phyloP scores from a whole-genome alignment of 2,329 filamentous ascomycete genomes.

The Cercospora citrullina region DNA sequence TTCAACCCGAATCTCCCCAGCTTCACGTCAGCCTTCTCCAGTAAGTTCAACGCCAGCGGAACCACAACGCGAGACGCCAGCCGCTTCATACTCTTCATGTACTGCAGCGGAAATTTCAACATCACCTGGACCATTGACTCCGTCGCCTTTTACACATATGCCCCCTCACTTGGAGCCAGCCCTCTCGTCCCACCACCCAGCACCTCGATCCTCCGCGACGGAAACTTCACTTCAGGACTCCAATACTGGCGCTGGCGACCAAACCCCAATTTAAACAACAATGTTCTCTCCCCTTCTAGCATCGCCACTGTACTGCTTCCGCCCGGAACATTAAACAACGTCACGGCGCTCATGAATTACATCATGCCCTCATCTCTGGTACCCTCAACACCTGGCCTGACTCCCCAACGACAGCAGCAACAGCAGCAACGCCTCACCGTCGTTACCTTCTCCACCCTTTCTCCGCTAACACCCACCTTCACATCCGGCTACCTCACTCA shows the following conservation, averaged over 20 bases:
- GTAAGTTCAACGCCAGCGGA: constrained; percentile 9
- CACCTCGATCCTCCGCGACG: not conserved
- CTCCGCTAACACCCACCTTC: not conserved
- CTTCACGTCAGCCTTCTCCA: not conserved
- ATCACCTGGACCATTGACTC: constrained; percentile 6
- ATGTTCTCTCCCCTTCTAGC: not conserved
- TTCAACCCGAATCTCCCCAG: not conserved
- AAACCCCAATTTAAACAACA: not conserved
- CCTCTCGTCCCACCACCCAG: not conserved
- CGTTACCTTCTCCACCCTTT: constrained; percentile 1
- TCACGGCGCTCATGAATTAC: not conserved
- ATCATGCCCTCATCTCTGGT: not conserved
- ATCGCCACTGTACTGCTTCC: not conserved
- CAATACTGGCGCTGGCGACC: not conserved
- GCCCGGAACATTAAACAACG: not conserved
- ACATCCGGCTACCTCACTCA: constrained; percentile 6
- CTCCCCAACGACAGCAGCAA: not conserved
- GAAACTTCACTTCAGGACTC: constrained; percentile 1
- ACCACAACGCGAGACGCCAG: not conserved
- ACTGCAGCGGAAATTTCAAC: constrained; percentile 6
- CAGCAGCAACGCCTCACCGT: not conserved
- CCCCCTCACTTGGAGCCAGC: not conserved
- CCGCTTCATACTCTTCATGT: constrained; percentile 10
- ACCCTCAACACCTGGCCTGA: not conserved
- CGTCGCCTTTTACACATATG: not conserved